Evolutionary conservation across 345 rosid genomes (phyloP), one percentile per base, ranked within the genome.

Genomic region (Murraya paniculata): DNA sequence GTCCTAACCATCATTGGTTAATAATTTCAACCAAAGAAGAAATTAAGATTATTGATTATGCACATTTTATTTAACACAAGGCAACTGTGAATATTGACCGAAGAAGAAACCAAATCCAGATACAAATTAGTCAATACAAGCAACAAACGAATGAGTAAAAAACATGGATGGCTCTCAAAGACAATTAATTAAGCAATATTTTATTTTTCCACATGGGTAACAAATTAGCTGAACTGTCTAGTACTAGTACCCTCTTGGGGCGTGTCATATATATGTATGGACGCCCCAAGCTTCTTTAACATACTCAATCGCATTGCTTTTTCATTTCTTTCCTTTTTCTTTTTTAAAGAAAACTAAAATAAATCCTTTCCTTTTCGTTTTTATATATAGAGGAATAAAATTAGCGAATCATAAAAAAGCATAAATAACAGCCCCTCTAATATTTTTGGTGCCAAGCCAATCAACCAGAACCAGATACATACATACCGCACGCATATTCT

Each of bases 151-250:
- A 6, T 10, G 18, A 45, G 59, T 10, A 30, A 18, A 48, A 9
- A 48, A 9, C 18, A 6, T 16, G 22, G 57, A n/a, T 28, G 69
- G 25, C 45, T 10, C 28, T 18, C 27, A 10, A 55, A 53, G 14
- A 6, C 14, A 74, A 70, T 55, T 61, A 9, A 19, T 19, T 4
- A 27, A 64, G 38, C 36, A 68, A 77, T 71, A 68, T 62, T 77
- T 71, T 71, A 77, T 57, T 72, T 62, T 60, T 53, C 73, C 83
- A 82, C 84, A 79, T 81, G 86, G 80, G 45, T 38, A 77, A 72
- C 82, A 81, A 84, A 64, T 48, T 79, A 71, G 84, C 58, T 83
- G 79, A 81, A 82, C 85, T 74, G 81, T 82, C 22, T 18, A 53
- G 57, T 1, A 5, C 6, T 53, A 18, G 57, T 31, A 35, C 60